Base-by-base conservation (phyloP, 768 basidiomycete species). In the Termitomyces sp. region DNA sequence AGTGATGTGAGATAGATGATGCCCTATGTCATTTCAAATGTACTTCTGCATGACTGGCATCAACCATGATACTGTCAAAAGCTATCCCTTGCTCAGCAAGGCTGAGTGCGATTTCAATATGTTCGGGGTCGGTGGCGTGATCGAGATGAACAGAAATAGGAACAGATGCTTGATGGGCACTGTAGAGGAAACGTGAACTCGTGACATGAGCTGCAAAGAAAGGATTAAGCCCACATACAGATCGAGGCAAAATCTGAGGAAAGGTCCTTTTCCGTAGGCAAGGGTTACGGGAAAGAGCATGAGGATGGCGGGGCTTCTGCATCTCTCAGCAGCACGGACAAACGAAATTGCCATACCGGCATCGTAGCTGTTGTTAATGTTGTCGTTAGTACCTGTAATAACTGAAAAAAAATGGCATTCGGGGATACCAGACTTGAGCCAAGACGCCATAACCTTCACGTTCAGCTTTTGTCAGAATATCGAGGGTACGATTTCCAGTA, bases 41-140 rank as follows among this genome's bases (percentile, higher is more conserved):
- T 15, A 71, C 76, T 26, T 77, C 75, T 12, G 77, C 76, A 53
- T 79, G 76, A 54, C 75, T 76, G 5, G 77, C 76, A 60, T 78
- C 77, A 6, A 77, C 76, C 77, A 78, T 78, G 58, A 78, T 78
- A 57, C 75, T 77, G 51, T 78, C 77, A 44, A 77, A 79, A 11
- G 68, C 68, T 34, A 76, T 74, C 1, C 76, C 77, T 54, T 75
- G 64, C 53, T 78, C 76, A 0, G 76, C 76, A 15, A 79, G 71
- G 26, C 67, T 65, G 3, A 79, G 62, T 0, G 75, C 76, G 21
- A 77, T 70, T 60, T 79, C 74, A 10, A 79, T 60, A 54, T 79
- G 75, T 35, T 76, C 74, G 1, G 68, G 68, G 48, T 77, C 74
- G 6, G 75, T 77, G 8, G 77, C 77, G 58, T 79, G 77, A 58